A percentile compares a stretch with the other conserved stretches of the same genome.
These are phyloP conservation scores for Tetrahymena borealis DNA, from an alignment of 73 alveolate species.

Conservation along the genomic window DNA sequence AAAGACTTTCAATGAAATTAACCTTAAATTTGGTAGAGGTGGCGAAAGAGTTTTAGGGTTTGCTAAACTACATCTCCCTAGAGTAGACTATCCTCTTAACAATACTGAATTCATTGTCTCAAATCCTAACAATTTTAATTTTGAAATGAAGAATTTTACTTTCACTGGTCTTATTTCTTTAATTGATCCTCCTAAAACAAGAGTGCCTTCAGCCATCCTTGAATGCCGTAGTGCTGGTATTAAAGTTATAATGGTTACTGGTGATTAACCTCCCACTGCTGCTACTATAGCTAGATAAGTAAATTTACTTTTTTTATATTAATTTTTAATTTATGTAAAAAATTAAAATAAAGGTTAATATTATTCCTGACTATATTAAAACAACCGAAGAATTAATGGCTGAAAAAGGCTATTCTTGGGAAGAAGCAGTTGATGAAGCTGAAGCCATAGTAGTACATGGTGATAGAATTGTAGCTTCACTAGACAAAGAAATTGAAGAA, in stretches of 20 bases:
- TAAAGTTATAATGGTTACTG: conserved; percentile 95
- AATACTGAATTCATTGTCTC: conserved; percentile 29
- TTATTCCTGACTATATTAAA: conserved; percentile 53
- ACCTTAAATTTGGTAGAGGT: conserved; percentile 49
- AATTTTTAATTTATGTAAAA: not conserved
- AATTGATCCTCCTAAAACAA: conserved; percentile 94
- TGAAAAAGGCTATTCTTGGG: conserved; percentile 46
- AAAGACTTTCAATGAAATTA: conserved; percentile 46
- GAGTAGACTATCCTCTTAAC: conserved; percentile 24
- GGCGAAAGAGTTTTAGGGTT: conserved; percentile 82
- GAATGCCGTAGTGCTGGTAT: conserved; percentile 89
- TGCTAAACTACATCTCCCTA: conserved; percentile 46
- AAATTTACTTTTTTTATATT: conserved; percentile 31
- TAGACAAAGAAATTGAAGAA: conserved; percentile 49
- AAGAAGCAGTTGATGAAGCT: conserved; percentile 57
- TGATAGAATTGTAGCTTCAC: conserved; percentile 50
- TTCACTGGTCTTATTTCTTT: conserved; percentile 88
- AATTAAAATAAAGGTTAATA: conserved; percentile 55
- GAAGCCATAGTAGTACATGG: conserved; percentile 79
- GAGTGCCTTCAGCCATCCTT: conserved; percentile 65
- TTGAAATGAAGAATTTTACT: conserved; percentile 64
- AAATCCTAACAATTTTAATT: conserved; percentile 55
- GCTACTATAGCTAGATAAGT: conserved; percentile 80
- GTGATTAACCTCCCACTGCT: conserved; percentile 92
- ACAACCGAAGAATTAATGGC: conserved; percentile 45